Evolutionary conservation across 2,329 filamentous ascomycete genomes (phyloP).

Genomic region (Pseudopyricularia cyperi): DNA sequence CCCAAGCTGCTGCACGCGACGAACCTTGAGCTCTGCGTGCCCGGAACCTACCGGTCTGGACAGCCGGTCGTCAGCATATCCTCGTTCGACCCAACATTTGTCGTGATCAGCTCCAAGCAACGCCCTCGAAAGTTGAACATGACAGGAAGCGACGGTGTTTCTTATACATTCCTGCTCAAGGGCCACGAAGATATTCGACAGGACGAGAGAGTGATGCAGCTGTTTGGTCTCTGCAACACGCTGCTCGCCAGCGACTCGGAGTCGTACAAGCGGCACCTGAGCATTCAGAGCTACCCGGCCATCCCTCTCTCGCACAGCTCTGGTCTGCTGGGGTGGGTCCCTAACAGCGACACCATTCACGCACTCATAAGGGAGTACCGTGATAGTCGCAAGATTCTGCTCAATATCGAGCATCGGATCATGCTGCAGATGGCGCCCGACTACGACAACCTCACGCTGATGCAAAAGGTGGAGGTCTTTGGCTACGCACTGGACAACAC

Average conservation of each 20-base stretch:
- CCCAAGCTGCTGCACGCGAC: constrained; percentile 78
- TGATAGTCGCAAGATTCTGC: constrained; percentile 88
- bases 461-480: constrained; percentile 99
- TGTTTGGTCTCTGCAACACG: constrained; percentile 96
- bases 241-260: constrained; percentile 87
- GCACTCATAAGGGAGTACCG: constrained; percentile 95
- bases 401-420: constrained; percentile 98
- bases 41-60: constrained; percentile 78
- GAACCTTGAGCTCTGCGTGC: constrained; percentile 86
- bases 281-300: constrained; percentile 91
- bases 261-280: constrained; percentile 91
- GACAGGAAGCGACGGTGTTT: constrained; percentile 75
- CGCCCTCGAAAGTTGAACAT: constrained; percentile 80
- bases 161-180: constrained; percentile 85
- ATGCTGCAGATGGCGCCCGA: constrained; percentile 99
- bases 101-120: constrained; percentile 94
- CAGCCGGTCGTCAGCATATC: constrained; percentile 70
- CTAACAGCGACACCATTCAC: constrained; percentile 93
- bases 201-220: constrained; percentile 98
- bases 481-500: constrained; percentile 98
- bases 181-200: constrained; percentile 99
- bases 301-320: constrained; percentile 96
- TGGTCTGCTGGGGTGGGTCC: constrained; percentile 89
- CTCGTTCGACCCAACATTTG: constrained; percentile 81
- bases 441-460: constrained; percentile 94